Evolutionary conservation across 2,329 filamentous ascomycete genomes (phyloP).

Genomic region (Lachnellula occidentalis): DNA sequence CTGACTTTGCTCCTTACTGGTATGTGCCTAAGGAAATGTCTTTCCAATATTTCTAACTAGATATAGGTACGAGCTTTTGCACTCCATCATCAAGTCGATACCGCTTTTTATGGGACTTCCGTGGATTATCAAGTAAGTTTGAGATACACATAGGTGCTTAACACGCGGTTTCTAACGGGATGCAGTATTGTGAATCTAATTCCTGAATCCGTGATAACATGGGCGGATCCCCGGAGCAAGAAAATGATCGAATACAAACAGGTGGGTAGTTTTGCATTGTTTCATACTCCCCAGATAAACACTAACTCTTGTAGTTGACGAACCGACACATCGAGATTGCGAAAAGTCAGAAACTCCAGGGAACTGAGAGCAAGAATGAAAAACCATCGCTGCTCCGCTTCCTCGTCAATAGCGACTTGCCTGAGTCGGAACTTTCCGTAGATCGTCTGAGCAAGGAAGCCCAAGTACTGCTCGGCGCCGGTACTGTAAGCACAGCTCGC

Average conservation of each 20-base stretch:
- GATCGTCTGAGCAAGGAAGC: slow-evolving; percentile 31
- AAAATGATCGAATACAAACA: slow-evolving; percentile 1
- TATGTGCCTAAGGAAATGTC: not conserved
- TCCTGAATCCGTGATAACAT: not conserved
- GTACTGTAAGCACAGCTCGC: slow-evolving; percentile 32
- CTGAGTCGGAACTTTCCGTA: slow-evolving; percentile 32
- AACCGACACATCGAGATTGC: slow-evolving; percentile 1
- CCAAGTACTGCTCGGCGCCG: slow-evolving; percentile 29
- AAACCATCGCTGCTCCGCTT: slow-evolving; percentile 7
- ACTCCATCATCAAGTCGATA: slow-evolving; percentile 23
- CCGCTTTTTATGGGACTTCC: slow-evolving; percentile 15
- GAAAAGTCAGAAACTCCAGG: slow-evolving; percentile 8
- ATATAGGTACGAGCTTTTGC: slow-evolving; percentile 9
- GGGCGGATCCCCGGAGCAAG: not conserved
- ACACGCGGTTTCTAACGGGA: not conserved
- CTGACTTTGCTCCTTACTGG: not conserved
- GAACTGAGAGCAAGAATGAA: not conserved
- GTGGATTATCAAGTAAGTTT: slow-evolving; percentile 10
- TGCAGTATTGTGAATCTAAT: not conserved
- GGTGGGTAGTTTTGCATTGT: not conserved
- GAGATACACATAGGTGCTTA: not conserved
- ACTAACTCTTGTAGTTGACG: not conserved
- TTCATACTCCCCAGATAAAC: not conserved
- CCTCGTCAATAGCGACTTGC: slow-evolving; percentile 30
- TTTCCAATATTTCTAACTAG: not conserved